Base-by-base conservation (phyloP, 495 filamentous ascomycete genomes). In the Neurospora discreta region DNA sequence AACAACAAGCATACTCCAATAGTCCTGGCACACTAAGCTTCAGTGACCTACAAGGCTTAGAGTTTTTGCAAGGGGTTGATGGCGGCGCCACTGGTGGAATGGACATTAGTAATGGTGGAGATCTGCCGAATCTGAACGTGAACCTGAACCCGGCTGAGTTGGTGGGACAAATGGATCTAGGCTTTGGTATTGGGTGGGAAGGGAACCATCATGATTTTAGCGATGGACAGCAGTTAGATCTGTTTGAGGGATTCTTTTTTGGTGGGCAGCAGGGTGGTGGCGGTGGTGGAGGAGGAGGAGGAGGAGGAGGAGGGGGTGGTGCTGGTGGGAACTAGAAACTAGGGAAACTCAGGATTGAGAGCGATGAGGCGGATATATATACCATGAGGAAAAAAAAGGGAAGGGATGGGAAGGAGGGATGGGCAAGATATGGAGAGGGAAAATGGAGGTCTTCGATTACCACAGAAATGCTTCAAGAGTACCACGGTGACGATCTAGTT, bases 241-340 rank as follows among this genome's bases (percentile, higher is more conserved):
- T 97, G 39, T 92, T 97, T 79, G 92, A 96, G 80, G 94, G 93
- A 0, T 97, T 95, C 79, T 97, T 95, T 83, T 97, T 97, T 82
- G 94, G 94, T 1, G 84, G 83, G 11, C 82, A 81, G 74, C 79
- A 82, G 72, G 80, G 81, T 3, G 38, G 60, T 40, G 74, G 71
- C 5, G 73, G 65, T 1, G 71, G 52, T 2, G 73, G 60, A n/a
- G 67, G 69, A 16, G 40, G 67, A 10, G 74, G 69, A n/a, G n/a
- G n/a, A n/a, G n/a, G 52, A 4, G 73, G 60, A n/a, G 67, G 69
- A 16, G 40, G 67, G 15, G 74, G 69, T 13, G 30, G 71, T 20
- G 52, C 36, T 6, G 52, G 46, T 71, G 67, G 67, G 23, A 58
- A 58, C 26, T 15, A 6, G 20, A 58, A 39, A 39, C 9, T 11